Evolutionary conservation across 1,284 basidiomycete species (phyloP), one percentile per base, ranked within the genome.

Genomic region (Ganoderma leucocontextum): DNA sequence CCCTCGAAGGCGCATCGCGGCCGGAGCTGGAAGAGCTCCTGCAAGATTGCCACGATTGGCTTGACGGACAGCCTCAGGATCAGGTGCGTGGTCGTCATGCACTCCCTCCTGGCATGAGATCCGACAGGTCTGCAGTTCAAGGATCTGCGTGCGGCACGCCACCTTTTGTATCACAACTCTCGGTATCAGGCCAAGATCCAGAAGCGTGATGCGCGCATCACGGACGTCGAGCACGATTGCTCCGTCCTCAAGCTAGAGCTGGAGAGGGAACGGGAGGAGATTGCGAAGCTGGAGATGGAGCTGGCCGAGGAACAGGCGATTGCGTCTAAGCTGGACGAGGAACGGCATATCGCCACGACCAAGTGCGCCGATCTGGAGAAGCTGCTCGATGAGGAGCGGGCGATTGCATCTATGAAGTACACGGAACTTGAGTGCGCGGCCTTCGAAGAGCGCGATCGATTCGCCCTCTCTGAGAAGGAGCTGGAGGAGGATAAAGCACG

Each of bases 401-500:
- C 74, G 33, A 67, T 70, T 29, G 58, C 66, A 36, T 63, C 67
- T 2, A 61, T 49, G 19, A 69, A 69, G 72, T 77, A 68, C 64
- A 73, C 74, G 70, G 75, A 76, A 33, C 69, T 76, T 13, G 68
- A 74, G 36, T 62, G 57, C 75, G 78, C 58, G 65, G 77, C 69
- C 64, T 77, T 75, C 17, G 78, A 79, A 53, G 82, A 84, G 69
- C 80, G 77, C 64, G 82, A 82, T 3, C 76, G 74, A 1, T 77
- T 80, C n/a, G 75, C 80, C 57, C 70, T 70, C 15, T 74, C 77
- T 17, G 81, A 83, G 75, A 77, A 77, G 60, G 78, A 73, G 64
- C 74, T 84, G 63, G 74, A 80, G 67, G 79, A 79, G 36, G 81
- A 78, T 60, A 79, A 78, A 36, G 81, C 79, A 66, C 74, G 78